Conservation (phyloP, 1,284 basidiomycete genomes). For the Cryptococcus hybrid region DNA sequence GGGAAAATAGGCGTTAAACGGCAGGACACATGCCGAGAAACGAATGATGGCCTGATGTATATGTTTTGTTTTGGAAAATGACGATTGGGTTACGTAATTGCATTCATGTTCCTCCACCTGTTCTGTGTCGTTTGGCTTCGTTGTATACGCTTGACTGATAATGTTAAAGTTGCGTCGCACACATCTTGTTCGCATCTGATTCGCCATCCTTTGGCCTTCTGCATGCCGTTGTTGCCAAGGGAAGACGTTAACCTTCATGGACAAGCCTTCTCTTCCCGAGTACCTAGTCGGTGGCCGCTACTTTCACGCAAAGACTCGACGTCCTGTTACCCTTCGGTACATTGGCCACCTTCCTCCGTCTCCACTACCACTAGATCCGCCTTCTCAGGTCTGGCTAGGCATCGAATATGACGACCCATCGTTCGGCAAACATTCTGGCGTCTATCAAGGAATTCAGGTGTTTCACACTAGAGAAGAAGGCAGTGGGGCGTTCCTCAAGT, state of each 20-base stretch:
- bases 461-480: constrained; percentile 55
- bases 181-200: no score
- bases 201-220: no score
- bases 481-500: constrained; percentile 45
- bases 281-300: constrained; percentile 29
- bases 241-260: neutral
- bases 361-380: neutral
- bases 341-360: constrained; percentile 34
- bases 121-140: no score
- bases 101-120: no score
- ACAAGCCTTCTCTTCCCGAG: neutral
- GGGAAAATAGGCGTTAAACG: neutral
- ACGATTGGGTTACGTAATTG: no score
- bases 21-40: neutral
- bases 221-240: no score
- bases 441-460: constrained; percentile 72
- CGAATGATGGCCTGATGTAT: neutral
- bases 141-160: no score
- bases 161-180: no score
- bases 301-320: constrained; percentile 30
- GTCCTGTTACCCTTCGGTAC: constrained; percentile 42
- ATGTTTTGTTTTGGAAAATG: no score
- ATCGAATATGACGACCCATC: constrained; percentile 89
- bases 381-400: constrained; percentile 67
- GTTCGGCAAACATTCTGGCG: constrained; percentile 84